Conservation (phyloP, 495 filamentous ascomycete species). For the Terfezia boudieri region DNA sequence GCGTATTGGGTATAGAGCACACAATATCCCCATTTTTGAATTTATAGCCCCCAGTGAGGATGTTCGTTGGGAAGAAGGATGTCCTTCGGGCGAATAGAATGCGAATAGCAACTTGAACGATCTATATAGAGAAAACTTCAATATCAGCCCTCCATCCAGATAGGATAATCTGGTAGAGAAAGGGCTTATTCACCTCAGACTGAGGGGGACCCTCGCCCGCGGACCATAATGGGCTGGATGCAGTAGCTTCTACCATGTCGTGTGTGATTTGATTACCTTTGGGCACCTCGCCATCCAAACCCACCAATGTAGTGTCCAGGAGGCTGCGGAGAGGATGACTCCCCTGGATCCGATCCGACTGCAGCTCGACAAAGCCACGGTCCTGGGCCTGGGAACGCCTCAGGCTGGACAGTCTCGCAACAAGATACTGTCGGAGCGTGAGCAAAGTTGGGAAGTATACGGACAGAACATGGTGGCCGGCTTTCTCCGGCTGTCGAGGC, state of each 20-base stretch:
- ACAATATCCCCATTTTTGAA: conserved; percentile 24
- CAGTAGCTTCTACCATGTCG: conserved; percentile 23
- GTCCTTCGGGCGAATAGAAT: neutral
- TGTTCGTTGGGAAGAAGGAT: no score
- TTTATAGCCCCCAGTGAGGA: conserved; percentile 11
- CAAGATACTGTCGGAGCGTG: conserved; percentile 50
- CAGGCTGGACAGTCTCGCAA: conserved; percentile 22
- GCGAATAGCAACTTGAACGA: conserved; percentile 1
- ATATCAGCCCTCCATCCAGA: no score
- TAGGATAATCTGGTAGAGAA: no score
- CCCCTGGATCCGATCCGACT: no score
- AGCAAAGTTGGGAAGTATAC: conserved; percentile 48
- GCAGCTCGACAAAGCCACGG: no score
- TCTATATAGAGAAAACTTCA: no score
- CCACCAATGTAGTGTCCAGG: conserved; percentile 13
- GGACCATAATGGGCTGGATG: conserved; percentile 3
- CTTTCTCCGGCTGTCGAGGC: no score
- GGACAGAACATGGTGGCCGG: conserved; percentile 43
- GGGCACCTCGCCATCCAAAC: conserved; percentile 17
- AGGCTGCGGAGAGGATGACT: neutral
- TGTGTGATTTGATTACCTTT: conserved; percentile 20
- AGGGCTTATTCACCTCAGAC: no score
- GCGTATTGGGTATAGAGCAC: conserved; percentile 38
- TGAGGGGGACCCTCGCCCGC: no score
- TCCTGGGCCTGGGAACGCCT: no score